Conservation (phyloP, 352 stramenopile species). For the Pythium plurisporium region DNA sequence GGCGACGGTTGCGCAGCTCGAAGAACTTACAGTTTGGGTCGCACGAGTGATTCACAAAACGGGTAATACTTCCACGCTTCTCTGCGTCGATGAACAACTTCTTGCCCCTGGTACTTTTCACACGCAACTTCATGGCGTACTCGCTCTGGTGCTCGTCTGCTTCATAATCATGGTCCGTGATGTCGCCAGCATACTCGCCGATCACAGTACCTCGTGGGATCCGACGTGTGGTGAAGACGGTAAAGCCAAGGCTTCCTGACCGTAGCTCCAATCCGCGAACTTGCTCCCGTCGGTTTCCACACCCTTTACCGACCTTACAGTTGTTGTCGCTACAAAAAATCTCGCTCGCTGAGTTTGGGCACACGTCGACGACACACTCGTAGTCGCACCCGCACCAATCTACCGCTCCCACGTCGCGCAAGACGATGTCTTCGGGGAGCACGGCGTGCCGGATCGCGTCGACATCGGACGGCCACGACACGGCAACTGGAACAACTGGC, state of each 20-base stretch:
- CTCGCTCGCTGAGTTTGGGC: background rate
- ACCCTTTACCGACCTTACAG: too few species aligned
- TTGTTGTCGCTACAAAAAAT: slow-evolving; percentile 2
- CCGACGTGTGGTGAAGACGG: too few species aligned
- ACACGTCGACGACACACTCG: background rate
- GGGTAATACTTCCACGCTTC: background rate
- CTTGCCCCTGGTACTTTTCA: background rate
- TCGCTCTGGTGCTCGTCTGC: background rate
- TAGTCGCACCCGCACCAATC: slow-evolving; percentile 1
- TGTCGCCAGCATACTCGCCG: background rate
- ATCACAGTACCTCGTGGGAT: too few species aligned
- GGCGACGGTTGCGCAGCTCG: background rate
- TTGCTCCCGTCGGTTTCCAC: too few species aligned
- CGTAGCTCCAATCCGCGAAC: too few species aligned
- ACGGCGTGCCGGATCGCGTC: background rate
- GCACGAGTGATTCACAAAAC: slow-evolving; percentile 11
- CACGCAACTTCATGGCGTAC: background rate
- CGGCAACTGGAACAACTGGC: too few species aligned
- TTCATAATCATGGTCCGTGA: background rate
- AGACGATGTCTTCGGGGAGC: background rate
- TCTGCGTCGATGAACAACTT: slow-evolving; percentile 2
- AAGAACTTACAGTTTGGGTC: slow-evolving; percentile 2
- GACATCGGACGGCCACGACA: background rate
- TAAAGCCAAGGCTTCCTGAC: too few species aligned
- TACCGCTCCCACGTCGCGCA: background rate